Base-by-base conservation (phyloP, 345 rosid genomes). In the Hibiscus trionum region DNA sequence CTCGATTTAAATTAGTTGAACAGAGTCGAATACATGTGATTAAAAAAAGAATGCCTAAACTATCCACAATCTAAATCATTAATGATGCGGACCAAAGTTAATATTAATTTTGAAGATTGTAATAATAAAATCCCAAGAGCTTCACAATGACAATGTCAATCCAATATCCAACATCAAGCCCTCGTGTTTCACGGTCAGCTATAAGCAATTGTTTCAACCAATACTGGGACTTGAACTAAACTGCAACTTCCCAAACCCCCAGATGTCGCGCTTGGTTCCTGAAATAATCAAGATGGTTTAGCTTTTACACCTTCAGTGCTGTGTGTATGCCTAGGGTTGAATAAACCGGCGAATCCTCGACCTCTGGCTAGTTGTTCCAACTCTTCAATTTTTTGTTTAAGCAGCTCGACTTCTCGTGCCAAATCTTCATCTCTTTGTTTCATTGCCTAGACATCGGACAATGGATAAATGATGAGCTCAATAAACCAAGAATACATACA, bases 341-440 rank as follows among this genome's bases (percentile, higher is more conserved):
- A 77, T 4, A 80, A 37, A 17, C 84, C 83, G 60, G 33, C 50
- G 49, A 76, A 61, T 53, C 81, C 85, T 24, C 52, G 86, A 64
- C 77, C 82, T 74, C 69, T 74, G 8, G 76, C 83, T 61, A 76
- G 78, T 64, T 78, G 73, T 66, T 82, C 90, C 16, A 86, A 56
- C 76, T 82, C 88, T 75, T 80, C 81, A 63, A 86, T 17, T 73
- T 77, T 80, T 31, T 64, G 82, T 74, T 81, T 82, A 46, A 86
- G 86, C 35, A 46, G 72, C 73, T 78, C 84, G 49, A 82, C 37
- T 77, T 84, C 86, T 76, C 52, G 78, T 3, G 78, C 76, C 65
- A 86, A 57, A 31, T 79, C 83, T 76, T 83, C 93, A n/a, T 83
- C 83, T 72, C 69, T 83, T 78, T 77, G 82, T 77, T 80, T 88